These are phyloP conservation scores for Mycena vulgaris DNA, from an alignment of 768 basidiomycete species.

Conservation along the genomic window DNA sequence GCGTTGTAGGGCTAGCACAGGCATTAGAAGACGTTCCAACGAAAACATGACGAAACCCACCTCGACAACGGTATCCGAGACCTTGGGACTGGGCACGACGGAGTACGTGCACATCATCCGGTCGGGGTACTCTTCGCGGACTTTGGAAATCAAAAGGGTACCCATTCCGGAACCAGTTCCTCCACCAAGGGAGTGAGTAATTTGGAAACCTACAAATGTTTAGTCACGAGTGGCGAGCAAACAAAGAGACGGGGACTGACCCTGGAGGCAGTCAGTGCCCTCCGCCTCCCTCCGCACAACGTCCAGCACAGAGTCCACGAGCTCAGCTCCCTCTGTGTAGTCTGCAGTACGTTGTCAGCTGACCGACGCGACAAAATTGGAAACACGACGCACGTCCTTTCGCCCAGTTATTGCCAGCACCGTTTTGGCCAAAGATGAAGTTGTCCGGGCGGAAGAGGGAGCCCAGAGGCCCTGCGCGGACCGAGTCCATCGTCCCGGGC, in stretches of 20 bases:
- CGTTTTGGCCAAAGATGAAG: constrained; percentile 98
- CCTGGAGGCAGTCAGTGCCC: constrained; percentile 96
- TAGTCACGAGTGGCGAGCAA: constrained; percentile 7
- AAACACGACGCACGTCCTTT: constrained; percentile 84
- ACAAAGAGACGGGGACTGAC: constrained; percentile 57
- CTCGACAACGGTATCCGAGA: constrained; percentile 99
- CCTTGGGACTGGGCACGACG: constrained; percentile 96
- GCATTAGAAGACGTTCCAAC: neutral
- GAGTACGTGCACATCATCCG: constrained; percentile 99
- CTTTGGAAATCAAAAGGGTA: constrained; percentile 98
- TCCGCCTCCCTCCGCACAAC: constrained; percentile 99
- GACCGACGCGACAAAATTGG: constrained; percentile 17
- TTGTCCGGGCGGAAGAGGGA: constrained; percentile 97
- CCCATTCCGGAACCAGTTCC: constrained; percentile 99
- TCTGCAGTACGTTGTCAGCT: constrained; percentile 58
- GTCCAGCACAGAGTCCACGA: constrained; percentile 97
- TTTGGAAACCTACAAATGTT: constrained; percentile 86
- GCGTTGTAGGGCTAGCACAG: constrained; percentile 93
- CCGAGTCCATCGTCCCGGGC: constrained; percentile 96
- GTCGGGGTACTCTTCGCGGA: constrained; percentile 99
- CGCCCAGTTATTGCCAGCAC: constrained; percentile 99
- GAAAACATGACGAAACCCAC: constrained; percentile 51
- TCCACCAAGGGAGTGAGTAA: constrained; percentile 98
- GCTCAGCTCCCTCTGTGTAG: constrained; percentile 97
- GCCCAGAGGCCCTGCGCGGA: constrained; percentile 92